Evolutionary conservation across 1,139 yeast species (phyloP).

Genomic region (Petasospora rhodanensis): DNA sequence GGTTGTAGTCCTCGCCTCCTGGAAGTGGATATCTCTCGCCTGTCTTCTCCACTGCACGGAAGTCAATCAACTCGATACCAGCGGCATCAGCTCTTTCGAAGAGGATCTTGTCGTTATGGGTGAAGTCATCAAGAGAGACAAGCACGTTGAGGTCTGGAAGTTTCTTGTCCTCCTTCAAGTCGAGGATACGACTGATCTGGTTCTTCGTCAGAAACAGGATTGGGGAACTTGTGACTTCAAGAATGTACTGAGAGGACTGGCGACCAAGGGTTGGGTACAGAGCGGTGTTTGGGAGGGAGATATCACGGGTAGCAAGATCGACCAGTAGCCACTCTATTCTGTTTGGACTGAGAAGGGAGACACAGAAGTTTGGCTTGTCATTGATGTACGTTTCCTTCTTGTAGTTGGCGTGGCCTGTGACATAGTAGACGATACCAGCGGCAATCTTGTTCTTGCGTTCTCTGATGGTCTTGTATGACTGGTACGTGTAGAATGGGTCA

Average conservation of each 20-base stretch:
- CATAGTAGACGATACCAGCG: slow-evolving; percentile 43
- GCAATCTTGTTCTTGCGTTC: slow-evolving; percentile 39
- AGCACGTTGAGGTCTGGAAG: slow-evolving; percentile 34
- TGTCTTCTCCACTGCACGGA: slow-evolving; percentile 42
- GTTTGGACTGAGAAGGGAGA: slow-evolving; percentile 52
- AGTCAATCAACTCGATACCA: slow-evolving; percentile 36
- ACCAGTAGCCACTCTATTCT: slow-evolving; percentile 54
- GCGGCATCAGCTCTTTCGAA: slow-evolving; percentile 23
- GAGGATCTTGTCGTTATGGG: slow-evolving; percentile 21
- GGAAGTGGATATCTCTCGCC: slow-evolving; percentile 44
- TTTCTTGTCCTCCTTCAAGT: slow-evolving; percentile 26
- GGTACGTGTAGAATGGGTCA: slow-evolving; percentile 33
- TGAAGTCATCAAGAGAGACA: slow-evolving; percentile 44
- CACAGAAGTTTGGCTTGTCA: slow-evolving; percentile 39
- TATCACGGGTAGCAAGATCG: slow-evolving; percentile 54
- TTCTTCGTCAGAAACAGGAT: slow-evolving; percentile 49
- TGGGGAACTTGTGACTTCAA: slow-evolving; percentile 53
- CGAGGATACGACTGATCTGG: slow-evolving; percentile 41
- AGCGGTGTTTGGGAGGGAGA: slow-evolving; percentile 51
- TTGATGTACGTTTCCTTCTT: slow-evolving; percentile 6
- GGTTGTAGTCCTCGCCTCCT: slow-evolving; percentile 29
- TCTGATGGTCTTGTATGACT: slow-evolving; percentile 32
- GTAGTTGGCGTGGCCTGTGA: slow-evolving; percentile 33
- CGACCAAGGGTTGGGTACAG: slow-evolving; percentile 63
- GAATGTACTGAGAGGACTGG: slow-evolving; percentile 52